phyloP scores from a whole-genome alignment of 2,329 filamentous ascomycete genomes.

The Penicillium vulpinum region DNA sequence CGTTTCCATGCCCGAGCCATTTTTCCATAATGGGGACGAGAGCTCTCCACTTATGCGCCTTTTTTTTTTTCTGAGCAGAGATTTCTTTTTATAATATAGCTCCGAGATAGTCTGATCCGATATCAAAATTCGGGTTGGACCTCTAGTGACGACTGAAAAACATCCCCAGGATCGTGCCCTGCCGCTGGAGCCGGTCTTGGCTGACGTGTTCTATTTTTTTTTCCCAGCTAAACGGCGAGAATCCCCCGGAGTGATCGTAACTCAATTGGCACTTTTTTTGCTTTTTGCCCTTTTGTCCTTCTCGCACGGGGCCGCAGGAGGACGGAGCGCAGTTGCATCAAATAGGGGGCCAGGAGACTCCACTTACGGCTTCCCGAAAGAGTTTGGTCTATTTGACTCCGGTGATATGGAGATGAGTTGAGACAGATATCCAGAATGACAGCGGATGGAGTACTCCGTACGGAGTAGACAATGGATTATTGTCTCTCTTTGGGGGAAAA shows the following conservation, averaged over 20 bases:
- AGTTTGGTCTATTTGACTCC: constrained; percentile 13
- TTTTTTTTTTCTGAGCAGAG: not conserved
- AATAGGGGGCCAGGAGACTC: constrained; percentile 4
- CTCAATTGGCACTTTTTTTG: constrained; percentile 1
- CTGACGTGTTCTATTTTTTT: constrained; percentile 24
- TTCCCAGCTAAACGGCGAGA: constrained; percentile 23
- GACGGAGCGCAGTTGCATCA: constrained; percentile 24
- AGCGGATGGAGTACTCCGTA: not conserved
- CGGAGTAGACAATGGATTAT: no score
- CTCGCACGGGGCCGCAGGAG: constrained; percentile 27
- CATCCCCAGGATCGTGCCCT: constrained; percentile 7
- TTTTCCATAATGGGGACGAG: not conserved
- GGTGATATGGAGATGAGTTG: not conserved
- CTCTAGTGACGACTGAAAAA: not conserved
- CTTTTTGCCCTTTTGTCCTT: not conserved
- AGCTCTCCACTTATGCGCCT: constrained; percentile 10
- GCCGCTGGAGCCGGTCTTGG: constrained; percentile 22
- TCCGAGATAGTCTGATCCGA: no score
- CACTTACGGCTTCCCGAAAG: constrained; percentile 20
- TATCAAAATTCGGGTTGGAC: no score
- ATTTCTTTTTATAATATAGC: no score
- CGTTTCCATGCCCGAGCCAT: constrained; percentile 8
- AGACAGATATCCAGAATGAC: constrained; percentile 6
- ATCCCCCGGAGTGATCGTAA: constrained; percentile 35
- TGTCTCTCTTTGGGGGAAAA: no score